Evolutionary conservation across 2,329 filamentous ascomycete genomes (phyloP), one percentile per base, ranked within the genome.

Genomic region (Penicillium thymicola): DNA sequence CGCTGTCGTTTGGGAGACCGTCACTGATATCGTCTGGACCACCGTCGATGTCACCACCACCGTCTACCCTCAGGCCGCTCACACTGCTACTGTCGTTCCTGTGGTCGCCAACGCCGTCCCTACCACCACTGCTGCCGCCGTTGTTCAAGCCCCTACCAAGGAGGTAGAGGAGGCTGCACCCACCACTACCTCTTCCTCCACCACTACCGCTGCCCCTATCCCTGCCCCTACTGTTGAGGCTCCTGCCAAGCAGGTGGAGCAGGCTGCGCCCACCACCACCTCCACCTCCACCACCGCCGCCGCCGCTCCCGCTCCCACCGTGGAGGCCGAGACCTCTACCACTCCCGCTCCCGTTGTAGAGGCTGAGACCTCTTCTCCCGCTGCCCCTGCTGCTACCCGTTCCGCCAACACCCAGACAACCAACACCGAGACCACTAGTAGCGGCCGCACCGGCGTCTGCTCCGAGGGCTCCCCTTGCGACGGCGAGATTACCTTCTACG

Each of bases 401-500:
- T 13, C 46, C 6, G 40, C 38, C n/a, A 34, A 51, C 8, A 42
- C 55, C 5, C 18, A 57, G 13, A 38, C 55, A 18, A 38, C 50
- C 60, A 57, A 59, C 60, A 41, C 55, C 56, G 48, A 25, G 40
- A 43, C 23, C 14, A n/a, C 23, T 18, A 38, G 58, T 62, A 60
- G 60, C 43, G 51, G 62, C 59, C 60, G 61, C 63, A 47, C 51
- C 46, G 68, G 68, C 41, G 30, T 56, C 62, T 69, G 71, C 64
- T 62, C 65, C 23, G 40, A 64, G 54, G 37, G 57, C 54, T 56
- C 66, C 41, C 66, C 69, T 32, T 72, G 67, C 66, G 68, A 70
- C 0, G 90, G 89, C 59, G 83, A 92, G 48, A 80, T 90, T 63
- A 94, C 90, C 57, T 92, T 84, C 79, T 95, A 89, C 77, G 76